Conservation (phyloP, 202 grass and related monocot species). For the Panicum hallii region DNA sequence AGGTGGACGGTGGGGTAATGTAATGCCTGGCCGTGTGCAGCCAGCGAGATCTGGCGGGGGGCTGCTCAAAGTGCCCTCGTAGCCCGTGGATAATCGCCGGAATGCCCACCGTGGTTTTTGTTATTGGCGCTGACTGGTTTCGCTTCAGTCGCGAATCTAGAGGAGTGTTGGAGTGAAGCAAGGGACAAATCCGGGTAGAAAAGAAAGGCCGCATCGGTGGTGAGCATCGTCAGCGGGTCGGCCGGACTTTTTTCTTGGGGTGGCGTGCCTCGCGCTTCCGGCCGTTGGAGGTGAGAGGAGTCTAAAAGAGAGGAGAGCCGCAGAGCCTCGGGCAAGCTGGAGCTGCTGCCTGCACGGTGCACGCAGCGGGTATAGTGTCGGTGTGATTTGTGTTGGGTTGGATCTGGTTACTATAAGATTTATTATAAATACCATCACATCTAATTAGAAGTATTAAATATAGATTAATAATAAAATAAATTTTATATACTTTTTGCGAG, state of each 20-base stretch:
- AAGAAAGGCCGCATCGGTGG: not conserved
- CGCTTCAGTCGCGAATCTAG: slow-evolving; percentile 31
- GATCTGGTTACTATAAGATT: too few relatives aligned
- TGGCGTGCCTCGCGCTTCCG: not conserved
- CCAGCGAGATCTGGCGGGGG: slow-evolving; percentile 30
- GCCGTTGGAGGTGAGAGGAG: not conserved
- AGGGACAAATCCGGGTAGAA: slow-evolving; percentile 13
- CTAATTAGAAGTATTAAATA: too few relatives aligned
- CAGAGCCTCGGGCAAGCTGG: too few relatives aligned
- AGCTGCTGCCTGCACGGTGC: too few relatives aligned
- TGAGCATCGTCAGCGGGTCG: not conserved
- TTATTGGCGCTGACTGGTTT: not conserved
- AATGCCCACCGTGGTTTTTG: not conserved
- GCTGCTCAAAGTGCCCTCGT: not conserved
- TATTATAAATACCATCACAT: too few relatives aligned
- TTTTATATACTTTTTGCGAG: too few relatives aligned
- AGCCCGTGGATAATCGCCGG: accelerated
- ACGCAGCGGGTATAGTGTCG: too few relatives aligned
- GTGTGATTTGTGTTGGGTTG: too few relatives aligned
- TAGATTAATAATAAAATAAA: too few relatives aligned
- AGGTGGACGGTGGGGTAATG: slow-evolving; percentile 22
- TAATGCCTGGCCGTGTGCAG: slow-evolving; percentile 16
- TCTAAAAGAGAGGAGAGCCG: too few relatives aligned
- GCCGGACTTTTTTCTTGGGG: slow-evolving; percentile 20
- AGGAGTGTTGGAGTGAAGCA: slow-evolving; percentile 30